phyloP scores from a whole-genome alignment of 108 stramenopile genomes.

The Cyclotella baltica region DNA sequence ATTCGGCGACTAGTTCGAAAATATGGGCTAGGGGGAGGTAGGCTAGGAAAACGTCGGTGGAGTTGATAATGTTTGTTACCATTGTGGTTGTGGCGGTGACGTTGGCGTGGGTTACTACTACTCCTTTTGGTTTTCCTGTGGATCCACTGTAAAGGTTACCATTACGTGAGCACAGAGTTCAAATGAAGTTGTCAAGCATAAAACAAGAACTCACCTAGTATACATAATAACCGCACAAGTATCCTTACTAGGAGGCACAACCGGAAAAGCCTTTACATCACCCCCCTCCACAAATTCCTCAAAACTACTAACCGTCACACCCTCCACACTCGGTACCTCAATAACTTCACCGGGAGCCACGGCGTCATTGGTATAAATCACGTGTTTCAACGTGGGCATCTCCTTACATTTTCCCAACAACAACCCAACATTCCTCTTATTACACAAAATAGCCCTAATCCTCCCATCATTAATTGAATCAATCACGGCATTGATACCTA shows the following conservation, averaged over 20 bases:
- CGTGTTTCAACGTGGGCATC: slow-evolving; percentile 82
- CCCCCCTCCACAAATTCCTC: slow-evolving; percentile 83
- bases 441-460: slow-evolving; percentile 86
- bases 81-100: slow-evolving; percentile 66
- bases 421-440: slow-evolving; percentile 76
- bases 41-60: slow-evolving; percentile 64
- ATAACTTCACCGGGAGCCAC: slow-evolving; percentile 66
- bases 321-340: slow-evolving; percentile 54
- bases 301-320: slow-evolving; percentile 70
- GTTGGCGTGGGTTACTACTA: slow-evolving; percentile 89
- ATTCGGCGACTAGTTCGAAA: slow-evolving; percentile 90
- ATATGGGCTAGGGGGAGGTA: slow-evolving; percentile 89
- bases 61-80: slow-evolving; percentile 32
- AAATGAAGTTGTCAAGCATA: neutral
- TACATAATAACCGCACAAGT: slow-evolving; percentile 96
- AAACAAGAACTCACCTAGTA: slow-evolving; percentile 78
- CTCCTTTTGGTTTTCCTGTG: slow-evolving; percentile 95
- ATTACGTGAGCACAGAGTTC: too few species aligned
- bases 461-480: slow-evolving; percentile 86
- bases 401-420: slow-evolving; percentile 60
- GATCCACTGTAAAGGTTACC: slow-evolving; percentile 44
- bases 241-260: slow-evolving; percentile 76
- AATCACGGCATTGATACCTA: slow-evolving; percentile 91
- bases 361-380: slow-evolving; percentile 87
- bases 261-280: slow-evolving; percentile 71